phyloP scores from a whole-genome alignment of 2,329 filamentous ascomycete species.

The Kalmusia sp. region DNA sequence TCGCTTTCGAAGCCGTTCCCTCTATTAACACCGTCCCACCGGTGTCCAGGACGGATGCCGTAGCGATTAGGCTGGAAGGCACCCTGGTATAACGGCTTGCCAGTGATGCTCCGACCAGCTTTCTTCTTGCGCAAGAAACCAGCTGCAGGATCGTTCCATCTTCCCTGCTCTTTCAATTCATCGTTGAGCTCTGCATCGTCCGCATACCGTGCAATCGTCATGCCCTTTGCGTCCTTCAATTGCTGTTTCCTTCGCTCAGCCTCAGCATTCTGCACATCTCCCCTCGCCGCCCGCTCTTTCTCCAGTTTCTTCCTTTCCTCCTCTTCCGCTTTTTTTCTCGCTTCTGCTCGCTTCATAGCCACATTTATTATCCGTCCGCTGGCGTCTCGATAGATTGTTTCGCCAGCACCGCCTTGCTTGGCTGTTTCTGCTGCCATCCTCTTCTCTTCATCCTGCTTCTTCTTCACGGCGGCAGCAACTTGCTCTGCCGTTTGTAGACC shows the following conservation, averaged over 20 bases:
- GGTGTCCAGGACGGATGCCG: conserved; percentile 87
- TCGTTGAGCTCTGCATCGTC: conserved; percentile 88
- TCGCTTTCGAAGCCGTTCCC: conserved; percentile 93
- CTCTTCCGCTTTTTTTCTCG: conserved; percentile 78
- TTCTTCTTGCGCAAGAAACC: conserved; percentile 71
- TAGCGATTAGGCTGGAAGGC: conserved; percentile 89
- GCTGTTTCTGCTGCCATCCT: conserved; percentile 51
- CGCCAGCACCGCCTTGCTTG: conserved; percentile 53
- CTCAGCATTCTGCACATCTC: conserved; percentile 81
- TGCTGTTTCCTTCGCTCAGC: conserved; percentile 69
- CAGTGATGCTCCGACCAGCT: conserved; percentile 54
- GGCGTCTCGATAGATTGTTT: conserved; percentile 95
- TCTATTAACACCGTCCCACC: conserved; percentile 97
- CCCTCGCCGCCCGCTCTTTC: conserved; percentile 75
- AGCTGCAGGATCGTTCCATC: conserved; percentile 96
- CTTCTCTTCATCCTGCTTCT: conserved; percentile 70
- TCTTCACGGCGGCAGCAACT: conserved; percentile 64
- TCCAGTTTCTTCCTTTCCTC: conserved; percentile 69
- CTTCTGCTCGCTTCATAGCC: conserved; percentile 86
- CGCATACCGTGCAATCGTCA: conserved; percentile 79
- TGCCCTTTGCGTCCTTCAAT: conserved; percentile 80
- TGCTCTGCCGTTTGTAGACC: conserved; percentile 85
- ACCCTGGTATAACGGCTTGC: conserved; percentile 77
- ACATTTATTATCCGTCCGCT: conserved; percentile 94
- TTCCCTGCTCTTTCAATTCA: conserved; percentile 74